A percentile compares a stretch with the other conserved stretches of the same genome.
phyloP scores from a whole-genome alignment of 2,329 filamentous ascomycete species.

The Sporothrix inflata region DNA sequence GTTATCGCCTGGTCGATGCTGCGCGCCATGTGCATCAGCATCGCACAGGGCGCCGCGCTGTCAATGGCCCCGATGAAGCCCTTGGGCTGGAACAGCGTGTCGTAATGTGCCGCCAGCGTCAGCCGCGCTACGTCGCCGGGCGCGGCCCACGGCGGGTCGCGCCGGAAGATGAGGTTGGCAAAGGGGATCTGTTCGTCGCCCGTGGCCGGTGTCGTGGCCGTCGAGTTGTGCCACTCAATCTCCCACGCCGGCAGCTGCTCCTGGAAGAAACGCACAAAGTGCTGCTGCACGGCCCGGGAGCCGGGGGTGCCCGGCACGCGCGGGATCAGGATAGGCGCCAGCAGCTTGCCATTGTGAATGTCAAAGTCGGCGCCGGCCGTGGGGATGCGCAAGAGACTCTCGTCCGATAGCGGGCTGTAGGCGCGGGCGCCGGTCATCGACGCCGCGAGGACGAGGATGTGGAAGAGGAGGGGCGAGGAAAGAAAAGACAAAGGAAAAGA shows the following conservation, averaged over 20 bases:
- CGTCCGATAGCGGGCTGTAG: constrained; percentile 68
- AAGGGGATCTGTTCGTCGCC: constrained; percentile 76
- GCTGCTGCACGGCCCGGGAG: constrained; percentile 70
- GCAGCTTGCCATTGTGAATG: constrained; percentile 72
- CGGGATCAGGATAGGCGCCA: constrained; percentile 84
- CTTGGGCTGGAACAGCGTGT: constrained; percentile 76
- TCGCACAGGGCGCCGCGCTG: constrained; percentile 90
- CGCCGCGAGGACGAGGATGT: constrained; percentile 32
- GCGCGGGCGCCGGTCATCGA: constrained; percentile 40
- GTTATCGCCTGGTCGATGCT: constrained; percentile 79
- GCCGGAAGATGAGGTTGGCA: constrained; percentile 79
- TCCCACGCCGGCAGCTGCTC: constrained; percentile 76
- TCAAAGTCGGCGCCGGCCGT: constrained; percentile 76
- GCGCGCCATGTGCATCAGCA: constrained; percentile 83
- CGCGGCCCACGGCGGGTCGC: constrained; percentile 82
- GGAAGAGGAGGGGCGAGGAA: constrained; percentile 3
- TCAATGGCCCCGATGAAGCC: constrained; percentile 95
- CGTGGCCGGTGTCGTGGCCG: constrained; percentile 76
- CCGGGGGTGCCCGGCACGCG: constrained; percentile 87
- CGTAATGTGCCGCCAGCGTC: constrained; percentile 92
- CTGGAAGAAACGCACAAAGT: constrained; percentile 83
- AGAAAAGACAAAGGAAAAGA: not conserved
- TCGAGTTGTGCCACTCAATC: constrained; percentile 87
- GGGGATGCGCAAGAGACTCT: constrained; percentile 71
- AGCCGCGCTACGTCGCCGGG: constrained; percentile 77